Base-by-base conservation (phyloP, 331 rosid species). In the Acacia concinna region DNA sequence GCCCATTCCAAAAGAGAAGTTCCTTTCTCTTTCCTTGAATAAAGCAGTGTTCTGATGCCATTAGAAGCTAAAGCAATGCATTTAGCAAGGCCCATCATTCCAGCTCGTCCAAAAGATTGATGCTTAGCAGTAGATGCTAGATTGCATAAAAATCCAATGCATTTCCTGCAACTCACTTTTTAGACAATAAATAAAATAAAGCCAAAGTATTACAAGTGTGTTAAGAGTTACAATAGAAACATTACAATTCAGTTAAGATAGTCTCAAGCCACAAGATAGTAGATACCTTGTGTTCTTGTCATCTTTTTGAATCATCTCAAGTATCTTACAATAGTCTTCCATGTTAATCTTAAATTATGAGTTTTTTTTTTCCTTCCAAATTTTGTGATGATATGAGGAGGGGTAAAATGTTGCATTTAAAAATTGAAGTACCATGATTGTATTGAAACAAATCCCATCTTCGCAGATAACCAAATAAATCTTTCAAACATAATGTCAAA, bases 41-140 rank as follows among this genome's bases (percentile, higher is more conserved):
- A 44, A 25, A 41, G 46, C 44, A 44, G 40, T 43, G 23, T 79
- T 79, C 76, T 71, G 75, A 83, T 84, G 78, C 81, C 75, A 76
- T 64, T 8, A 81, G 98, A 91, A 84, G 91, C 97, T 71, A 93
- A 90, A 80, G 91, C 87, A 83, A 92, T 86, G 89, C 98, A 95
- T 89, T 92, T 91, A 76, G 91, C 92, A 82, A 95, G 94, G 79
- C 92, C 86, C 89, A 90, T 87, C 86, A 95, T 85, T 78, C 98
- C 98, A 88, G 88, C 93, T 81, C 98, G 89, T 77, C 98, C 87
- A 84, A 88, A 88, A 75, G 98, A 85, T 60, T 86, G 87, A 81
- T 75, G 84, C 85, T 85, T 91, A 28, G 97, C 90, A 67, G 87
- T 74, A 23, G 94, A 88, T 71, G 97, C 95, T 81, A 95, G 86